These are phyloP conservation scores for Ophiostoma triangulosporum DNA, from an alignment of 2,329 filamentous ascomycete genomes.

Conservation along the genomic window DNA sequence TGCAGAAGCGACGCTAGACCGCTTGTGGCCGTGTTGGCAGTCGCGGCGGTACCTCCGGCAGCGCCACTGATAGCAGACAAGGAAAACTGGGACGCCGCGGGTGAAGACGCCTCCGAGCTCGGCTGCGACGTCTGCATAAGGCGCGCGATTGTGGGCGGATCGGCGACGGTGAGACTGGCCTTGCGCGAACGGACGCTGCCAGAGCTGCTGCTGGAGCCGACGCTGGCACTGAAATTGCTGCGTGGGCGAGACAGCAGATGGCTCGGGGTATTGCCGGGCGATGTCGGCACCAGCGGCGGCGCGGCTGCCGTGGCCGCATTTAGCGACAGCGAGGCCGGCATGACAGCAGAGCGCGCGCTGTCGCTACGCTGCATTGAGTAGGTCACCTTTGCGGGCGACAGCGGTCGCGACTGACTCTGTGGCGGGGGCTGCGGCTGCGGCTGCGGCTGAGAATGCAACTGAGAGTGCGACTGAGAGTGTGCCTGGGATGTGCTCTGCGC, in stretches of 20 bases:
- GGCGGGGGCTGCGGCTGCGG: background rate
- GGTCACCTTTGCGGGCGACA: conserved; percentile 36
- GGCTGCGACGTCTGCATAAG: conserved; percentile 11
- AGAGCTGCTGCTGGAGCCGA: conserved; percentile 4
- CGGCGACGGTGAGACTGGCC: conserved; percentile 22
- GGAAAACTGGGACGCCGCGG: conserved; percentile 2
- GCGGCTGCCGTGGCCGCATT: background rate
- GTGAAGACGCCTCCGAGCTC: conserved; percentile 10
- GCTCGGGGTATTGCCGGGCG: background rate
- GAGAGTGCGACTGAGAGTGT: background rate
- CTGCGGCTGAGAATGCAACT: background rate
- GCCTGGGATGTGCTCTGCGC: background rate
- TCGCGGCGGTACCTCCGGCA: background rate
- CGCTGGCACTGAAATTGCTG: conserved; percentile 8
- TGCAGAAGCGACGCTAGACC: conserved; percentile 43
- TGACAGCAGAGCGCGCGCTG: background rate
- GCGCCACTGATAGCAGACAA: background rate
- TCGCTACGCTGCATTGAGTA: conserved; percentile 4
- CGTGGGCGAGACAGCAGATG: background rate
- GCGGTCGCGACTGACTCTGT: conserved; percentile 29
- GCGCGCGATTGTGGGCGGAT: conserved; percentile 9
- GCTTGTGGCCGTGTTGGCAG: conserved; percentile 5
- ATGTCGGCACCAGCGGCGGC: background rate
- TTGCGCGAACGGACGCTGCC: conserved; percentile 24
- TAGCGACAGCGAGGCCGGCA: background rate